These are phyloP conservation scores for Prunus fruticosa DNA, from an alignment of 306 rosid genomes.

Conservation along the genomic window DNA sequence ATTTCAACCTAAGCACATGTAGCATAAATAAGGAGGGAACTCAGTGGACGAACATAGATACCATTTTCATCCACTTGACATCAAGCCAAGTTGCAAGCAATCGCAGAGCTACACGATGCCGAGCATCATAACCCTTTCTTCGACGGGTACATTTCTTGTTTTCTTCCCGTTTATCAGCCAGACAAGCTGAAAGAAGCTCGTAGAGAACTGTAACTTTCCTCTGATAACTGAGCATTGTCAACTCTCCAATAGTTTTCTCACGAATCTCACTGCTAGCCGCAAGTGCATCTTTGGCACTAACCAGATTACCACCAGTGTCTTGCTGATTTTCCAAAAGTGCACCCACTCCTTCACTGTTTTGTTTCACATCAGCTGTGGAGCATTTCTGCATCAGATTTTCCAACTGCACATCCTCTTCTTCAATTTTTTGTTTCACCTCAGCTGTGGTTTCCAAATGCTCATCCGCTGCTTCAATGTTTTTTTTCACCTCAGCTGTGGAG, in stretches of 20 bases:
- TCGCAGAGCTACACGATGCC: constrained; percentile 75
- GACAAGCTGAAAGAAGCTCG: constrained; percentile 79
- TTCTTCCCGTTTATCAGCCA: constrained; percentile 50
- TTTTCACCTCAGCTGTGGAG: constrained; percentile 37
- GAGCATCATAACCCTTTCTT: constrained; percentile 90
- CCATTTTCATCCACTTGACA: constrained; percentile 83
- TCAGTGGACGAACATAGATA: constrained; percentile 33
- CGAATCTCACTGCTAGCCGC: constrained; percentile 28
- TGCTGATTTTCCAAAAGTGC: constrained; percentile 25
- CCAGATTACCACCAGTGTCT: constrained; percentile 23
- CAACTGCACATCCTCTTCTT: constrained; percentile 22
- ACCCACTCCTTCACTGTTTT: constrained; percentile 32
- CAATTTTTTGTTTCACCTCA: constrained; percentile 30
- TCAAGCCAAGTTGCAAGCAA: constrained; percentile 84
- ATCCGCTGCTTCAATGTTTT: constrained; percentile 41
- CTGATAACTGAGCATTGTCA: constrained; percentile 55
- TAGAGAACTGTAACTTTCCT: constrained; percentile 82
- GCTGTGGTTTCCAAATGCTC: constrained; percentile 12
- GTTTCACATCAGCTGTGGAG: constrained; percentile 28
- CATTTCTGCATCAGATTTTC: constrained; percentile 32
- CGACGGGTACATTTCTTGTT: constrained; percentile 46
- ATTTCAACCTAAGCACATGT: constrained; percentile 6
- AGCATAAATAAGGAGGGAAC: constrained; percentile 3
- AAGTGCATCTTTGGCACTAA: constrained; percentile 28
- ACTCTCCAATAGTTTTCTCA: constrained; percentile 65